A percentile compares a stretch with the other conserved stretches of the same genome.
phyloP scores from a whole-genome alignment of 2,329 filamentous ascomycete species.

The Nemania sp. region DNA sequence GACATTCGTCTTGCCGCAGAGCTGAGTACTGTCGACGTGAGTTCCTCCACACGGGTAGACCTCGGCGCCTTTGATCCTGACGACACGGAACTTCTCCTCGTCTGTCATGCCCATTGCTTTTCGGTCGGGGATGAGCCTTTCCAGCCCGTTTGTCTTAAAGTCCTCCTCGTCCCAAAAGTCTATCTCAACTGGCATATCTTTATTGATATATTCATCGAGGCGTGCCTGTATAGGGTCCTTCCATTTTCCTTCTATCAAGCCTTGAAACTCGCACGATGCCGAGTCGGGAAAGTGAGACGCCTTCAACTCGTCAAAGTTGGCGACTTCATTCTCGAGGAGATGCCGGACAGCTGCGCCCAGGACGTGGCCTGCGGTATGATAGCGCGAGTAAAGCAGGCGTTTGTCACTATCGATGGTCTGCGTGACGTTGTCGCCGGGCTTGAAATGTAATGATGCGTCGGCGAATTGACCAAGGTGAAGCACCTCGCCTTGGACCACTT shows the following conservation, averaged over 20 bases:
- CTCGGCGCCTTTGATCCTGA: conserved; percentile 70
- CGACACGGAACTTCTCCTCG: conserved; percentile 66
- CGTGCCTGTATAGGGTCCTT: conserved; percentile 65
- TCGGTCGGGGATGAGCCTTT: conserved; percentile 59
- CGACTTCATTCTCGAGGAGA: conserved; percentile 56
- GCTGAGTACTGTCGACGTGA: conserved; percentile 65
- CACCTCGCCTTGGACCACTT: conserved; percentile 56
- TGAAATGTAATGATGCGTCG: conserved; percentile 41
- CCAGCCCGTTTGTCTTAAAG: conserved; percentile 58
- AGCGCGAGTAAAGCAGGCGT: conserved; percentile 65
- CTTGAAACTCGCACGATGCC: conserved; percentile 70
- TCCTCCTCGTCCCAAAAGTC: conserved; percentile 71
- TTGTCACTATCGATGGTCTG: conserved; percentile 66
- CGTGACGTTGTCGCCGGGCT: conserved; percentile 49
- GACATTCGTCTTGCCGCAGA: conserved; percentile 64
- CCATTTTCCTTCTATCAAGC: conserved; percentile 66
- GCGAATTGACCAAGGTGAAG: conserved; percentile 68
- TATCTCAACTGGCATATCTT: conserved; percentile 63
- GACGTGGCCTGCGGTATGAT: conserved; percentile 76
- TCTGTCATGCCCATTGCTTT: conserved; percentile 42
- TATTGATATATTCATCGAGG: conserved; percentile 61
- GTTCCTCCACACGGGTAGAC: conserved; percentile 77
- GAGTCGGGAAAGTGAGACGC: conserved; percentile 72
- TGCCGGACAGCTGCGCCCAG: conserved; percentile 69
- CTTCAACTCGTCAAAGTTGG: conserved; percentile 67